Percentiles rank a stretch among this genome's conserved stretches.
Evolutionary conservation across 2,329 filamentous ascomycete genomes (phyloP).

Genomic region (Aspergillus sp.): DNA sequence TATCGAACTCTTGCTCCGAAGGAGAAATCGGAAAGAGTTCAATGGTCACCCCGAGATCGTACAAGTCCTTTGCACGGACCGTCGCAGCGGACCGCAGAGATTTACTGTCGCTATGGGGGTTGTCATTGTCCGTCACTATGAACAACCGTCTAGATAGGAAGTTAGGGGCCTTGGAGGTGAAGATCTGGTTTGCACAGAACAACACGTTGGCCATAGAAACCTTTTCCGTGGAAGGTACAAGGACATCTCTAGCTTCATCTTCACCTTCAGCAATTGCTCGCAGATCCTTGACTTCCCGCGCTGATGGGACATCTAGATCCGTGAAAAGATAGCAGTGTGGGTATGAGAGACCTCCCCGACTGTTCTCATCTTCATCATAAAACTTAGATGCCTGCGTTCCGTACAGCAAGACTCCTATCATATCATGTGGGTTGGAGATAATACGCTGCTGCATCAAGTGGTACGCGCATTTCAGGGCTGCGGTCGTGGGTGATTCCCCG

Average conservation of each 20-base stretch:
- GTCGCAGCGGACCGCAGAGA: conserved; percentile 66
- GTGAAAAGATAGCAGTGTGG: conserved; percentile 88
- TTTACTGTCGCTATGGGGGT: conserved; percentile 70
- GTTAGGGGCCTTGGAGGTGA: conserved; percentile 89
- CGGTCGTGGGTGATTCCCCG: conserved; percentile 68
- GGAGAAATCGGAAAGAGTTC: conserved; percentile 85
- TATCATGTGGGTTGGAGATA: conserved; percentile 90
- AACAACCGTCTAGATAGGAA: conserved; percentile 92
- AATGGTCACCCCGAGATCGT: conserved; percentile 85
- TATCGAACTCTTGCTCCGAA: conserved; percentile 66
- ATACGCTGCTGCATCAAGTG: conserved; percentile 97
- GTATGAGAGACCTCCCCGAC: conserved; percentile 57
- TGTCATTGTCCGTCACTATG: conserved; percentile 89
- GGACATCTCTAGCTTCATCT: conserved; percentile 60
- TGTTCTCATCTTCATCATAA: conserved; percentile 56
- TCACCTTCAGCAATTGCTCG: conserved; percentile 71
- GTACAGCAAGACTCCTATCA: conserved; percentile 93
- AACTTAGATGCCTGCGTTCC: conserved; percentile 82
- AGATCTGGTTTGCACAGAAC: conserved; percentile 93
- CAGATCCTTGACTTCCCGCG: conserved; percentile 75
- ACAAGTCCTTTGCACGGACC: conserved; percentile 86
- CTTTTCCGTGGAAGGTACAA: conserved; percentile 62
- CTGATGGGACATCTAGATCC: conserved; percentile 80
- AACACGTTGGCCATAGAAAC: conserved; percentile 82
- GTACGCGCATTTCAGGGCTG: conserved; percentile 89